Conservation (phyloP, 2,329 filamentous ascomycete genomes). For the Neopestalotiopsis sp. region DNA sequence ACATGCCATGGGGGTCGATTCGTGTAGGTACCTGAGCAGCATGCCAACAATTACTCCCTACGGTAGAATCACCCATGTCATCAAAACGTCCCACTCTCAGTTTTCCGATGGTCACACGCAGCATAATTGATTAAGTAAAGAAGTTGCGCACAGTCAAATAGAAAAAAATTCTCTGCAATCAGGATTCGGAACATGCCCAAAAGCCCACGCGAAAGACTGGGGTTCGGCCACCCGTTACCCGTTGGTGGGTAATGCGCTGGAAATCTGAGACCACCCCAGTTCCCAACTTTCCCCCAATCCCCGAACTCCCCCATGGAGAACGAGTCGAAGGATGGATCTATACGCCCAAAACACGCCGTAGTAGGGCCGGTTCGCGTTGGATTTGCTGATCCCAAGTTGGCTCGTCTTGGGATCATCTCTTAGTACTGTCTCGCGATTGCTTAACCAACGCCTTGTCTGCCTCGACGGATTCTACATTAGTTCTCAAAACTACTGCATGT, state of each 20-base stretch:
- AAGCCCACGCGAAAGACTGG: neutral
- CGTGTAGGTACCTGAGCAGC: too few relatives aligned
- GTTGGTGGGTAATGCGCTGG: neutral
- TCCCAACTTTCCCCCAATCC: neutral
- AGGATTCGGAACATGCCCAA: neutral
- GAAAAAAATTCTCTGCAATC: neutral
- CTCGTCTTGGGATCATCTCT: neutral
- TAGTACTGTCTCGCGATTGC: neutral
- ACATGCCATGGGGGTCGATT: too few relatives aligned
- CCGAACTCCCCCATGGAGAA: neutral
- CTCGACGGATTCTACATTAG: slow-evolving; percentile 1
- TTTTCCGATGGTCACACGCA: neutral
- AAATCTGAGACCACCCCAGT: neutral
- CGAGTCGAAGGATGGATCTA: neutral
- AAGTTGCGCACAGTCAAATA: neutral
- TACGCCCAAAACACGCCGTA: neutral
- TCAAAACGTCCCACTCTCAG: neutral
- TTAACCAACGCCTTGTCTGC: neutral
- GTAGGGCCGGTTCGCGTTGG: neutral
- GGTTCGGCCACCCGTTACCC: neutral
- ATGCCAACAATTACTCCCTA: too few relatives aligned
- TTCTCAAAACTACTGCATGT: neutral
- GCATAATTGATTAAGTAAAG: neutral
- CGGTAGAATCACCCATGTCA: neutral
- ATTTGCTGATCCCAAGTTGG: neutral